phyloP scores from a whole-genome alignment of 306 rosid genomes.

The Hippophae gyantsensis region DNA sequence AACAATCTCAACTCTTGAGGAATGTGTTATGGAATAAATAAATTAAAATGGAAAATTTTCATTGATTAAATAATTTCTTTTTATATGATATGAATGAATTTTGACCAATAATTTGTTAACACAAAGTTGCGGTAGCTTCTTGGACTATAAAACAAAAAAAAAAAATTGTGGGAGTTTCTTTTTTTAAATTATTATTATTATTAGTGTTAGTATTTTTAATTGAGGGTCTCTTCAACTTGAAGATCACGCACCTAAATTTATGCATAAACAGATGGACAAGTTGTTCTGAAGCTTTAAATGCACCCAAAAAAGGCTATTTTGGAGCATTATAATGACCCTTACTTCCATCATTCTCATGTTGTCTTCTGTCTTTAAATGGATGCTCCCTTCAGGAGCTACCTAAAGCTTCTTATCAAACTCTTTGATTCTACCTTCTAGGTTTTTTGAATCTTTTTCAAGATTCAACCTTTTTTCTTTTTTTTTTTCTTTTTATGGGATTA shows the following conservation, averaged over 20 bases:
- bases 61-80: conserved; percentile 3
- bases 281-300: conserved; percentile 13
- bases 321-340: conserved; percentile 20
- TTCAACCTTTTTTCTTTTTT: not conserved
- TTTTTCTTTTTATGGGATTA: not conserved
- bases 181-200: too few species aligned
- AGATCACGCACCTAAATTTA: conserved; percentile 30
- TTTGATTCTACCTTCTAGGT: not conserved
- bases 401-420: not conserved
- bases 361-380: not conserved
- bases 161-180: too few species aligned
- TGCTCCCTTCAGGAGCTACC: not conserved
- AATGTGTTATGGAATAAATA: not conserved
- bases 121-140: too few species aligned
- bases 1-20: conserved; percentile 12
- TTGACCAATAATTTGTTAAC: too few species aligned
- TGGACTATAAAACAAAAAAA: too few species aligned
- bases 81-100: too few species aligned
- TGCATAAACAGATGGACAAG: conserved; percentile 22
- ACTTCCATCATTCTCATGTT: not conserved
- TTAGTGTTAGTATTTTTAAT: conserved; percentile 7
- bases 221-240: conserved; percentile 32
- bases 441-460: not conserved
- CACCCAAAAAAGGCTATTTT: conserved; percentile 27
- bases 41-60: not conserved